Evolutionary conservation across 1,139 yeast genomes (phyloP), one percentile per base, ranked within the genome.

Genomic region (Protomyces inouyei): DNA sequence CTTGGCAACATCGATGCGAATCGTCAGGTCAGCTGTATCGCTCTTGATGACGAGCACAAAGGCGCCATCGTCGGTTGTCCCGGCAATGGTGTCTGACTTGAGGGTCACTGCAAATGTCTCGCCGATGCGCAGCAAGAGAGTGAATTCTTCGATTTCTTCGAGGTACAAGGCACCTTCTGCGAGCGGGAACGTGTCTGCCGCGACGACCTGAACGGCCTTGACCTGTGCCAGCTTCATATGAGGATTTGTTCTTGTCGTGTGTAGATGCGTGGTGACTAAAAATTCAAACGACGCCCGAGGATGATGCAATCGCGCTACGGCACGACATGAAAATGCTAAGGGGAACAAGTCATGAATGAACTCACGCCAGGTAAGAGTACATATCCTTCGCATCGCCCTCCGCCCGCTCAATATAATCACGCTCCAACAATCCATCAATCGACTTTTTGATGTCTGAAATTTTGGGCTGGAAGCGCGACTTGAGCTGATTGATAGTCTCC

Each of bases 401-500:
- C 57, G 84, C 80, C 75, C 98, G 85, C 71, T 85, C 85, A 68
- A 93, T 77, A 73, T 90, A 93, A 72, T 89, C 96, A 75, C 86
- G 85, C 69, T 92, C 97, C 65, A 93, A 87, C 75, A 93, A 82
- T 59, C 82, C 83, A 73, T 90, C 97, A 70, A 93, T 88, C 52
- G 92, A 90, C 73, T 85, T 83, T 78, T 93, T 93, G 72, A 93
- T 87, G 73, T 92, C 96, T 16, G 90, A 81, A 36, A 90, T 85
- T 69, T 86, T 85, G 5, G 98, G 97, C 71, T 83, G 84, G 79
- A 93, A 93, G 71, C 98, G 81, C 67, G 87, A 84, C 72, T 85
- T 85, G 5, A 96, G 84, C 74, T 91, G 97, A 64, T 90, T 88
- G 70, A 90, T 85, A 48, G 93, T 95, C 75, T 93, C 98, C 71